phyloP scores from a whole-genome alignment of 2,329 filamentous ascomycete species.

The Neonectria punicea region DNA sequence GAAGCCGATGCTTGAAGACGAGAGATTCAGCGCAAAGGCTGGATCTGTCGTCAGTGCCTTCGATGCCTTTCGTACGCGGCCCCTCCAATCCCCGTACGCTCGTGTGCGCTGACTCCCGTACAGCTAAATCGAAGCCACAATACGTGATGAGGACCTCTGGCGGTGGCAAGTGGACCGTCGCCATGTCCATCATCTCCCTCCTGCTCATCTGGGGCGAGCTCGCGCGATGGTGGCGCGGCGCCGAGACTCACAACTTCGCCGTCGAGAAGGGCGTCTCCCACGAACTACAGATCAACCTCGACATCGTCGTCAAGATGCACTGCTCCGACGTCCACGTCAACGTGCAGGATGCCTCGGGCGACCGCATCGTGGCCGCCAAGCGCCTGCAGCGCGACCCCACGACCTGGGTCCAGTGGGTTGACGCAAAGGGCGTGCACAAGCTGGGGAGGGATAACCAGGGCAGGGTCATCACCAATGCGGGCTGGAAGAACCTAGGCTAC shows the following conservation, averaged over 20 bases:
- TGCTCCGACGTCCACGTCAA: constrained; percentile 94
- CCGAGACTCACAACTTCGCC: constrained; percentile 88
- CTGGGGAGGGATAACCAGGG: constrained; percentile 67
- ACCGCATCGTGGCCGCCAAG: constrained; percentile 85
- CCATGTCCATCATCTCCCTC: constrained; percentile 78
- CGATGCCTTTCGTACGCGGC: constrained; percentile 90
- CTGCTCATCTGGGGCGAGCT: constrained; percentile 83
- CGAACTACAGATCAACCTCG: constrained; percentile 92
- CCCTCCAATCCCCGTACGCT: neutral
- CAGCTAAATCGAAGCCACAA: constrained; percentile 95
- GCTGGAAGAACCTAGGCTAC: constrained; percentile 57
- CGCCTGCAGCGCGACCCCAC: constrained; percentile 81
- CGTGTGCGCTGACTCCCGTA: constrained; percentile 26
- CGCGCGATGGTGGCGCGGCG: constrained; percentile 82
- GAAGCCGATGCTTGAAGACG: constrained; percentile 75
- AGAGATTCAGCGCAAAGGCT: constrained; percentile 79
- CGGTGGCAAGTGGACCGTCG: constrained; percentile 93
- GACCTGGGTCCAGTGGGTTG: constrained; percentile 83
- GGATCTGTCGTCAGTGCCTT: constrained; percentile 81
- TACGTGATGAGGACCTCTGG: constrained; percentile 86
- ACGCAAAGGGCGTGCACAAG: constrained; percentile 72
- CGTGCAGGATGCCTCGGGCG: constrained; percentile 94
- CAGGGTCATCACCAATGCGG: constrained; percentile 65
- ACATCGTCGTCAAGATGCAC: constrained; percentile 89
- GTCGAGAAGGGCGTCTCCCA: constrained; percentile 93